Percentiles rank a stretch among this genome's conserved stretches.
phyloP scores from a whole-genome alignment of 2,329 filamentous ascomycete species.

The Penicillium hordei region DNA sequence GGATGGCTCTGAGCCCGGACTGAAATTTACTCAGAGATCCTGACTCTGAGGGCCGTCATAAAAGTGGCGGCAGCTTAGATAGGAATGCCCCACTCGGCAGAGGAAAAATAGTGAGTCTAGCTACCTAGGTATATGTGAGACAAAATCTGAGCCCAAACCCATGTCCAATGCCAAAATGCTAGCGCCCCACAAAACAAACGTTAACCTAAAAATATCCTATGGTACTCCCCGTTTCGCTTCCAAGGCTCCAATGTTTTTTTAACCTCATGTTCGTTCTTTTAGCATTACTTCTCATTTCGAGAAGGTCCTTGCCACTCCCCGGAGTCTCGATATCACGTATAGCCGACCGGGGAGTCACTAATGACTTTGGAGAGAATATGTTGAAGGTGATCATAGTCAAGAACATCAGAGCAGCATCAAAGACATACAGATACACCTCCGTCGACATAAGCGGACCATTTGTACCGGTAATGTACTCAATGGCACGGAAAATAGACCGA shows the following conservation, averaged over 20 bases:
- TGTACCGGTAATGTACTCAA: slow-evolving; percentile 29
- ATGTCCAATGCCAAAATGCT: background rate
- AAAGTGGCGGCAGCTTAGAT: no score
- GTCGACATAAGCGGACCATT: slow-evolving; percentile 25
- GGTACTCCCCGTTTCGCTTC: background rate
- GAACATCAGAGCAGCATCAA: slow-evolving; percentile 31
- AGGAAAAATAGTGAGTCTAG: no score
- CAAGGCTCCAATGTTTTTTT: background rate
- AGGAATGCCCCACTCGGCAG: no score
- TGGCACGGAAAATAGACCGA: slow-evolving; percentile 30
- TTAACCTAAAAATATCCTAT: background rate
- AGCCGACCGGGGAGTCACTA: background rate
- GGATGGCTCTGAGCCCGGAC: no score
- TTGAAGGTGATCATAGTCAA: background rate
- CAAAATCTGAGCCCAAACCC: background rate
- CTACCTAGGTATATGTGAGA: background rate
- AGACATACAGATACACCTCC: slow-evolving; percentile 31
- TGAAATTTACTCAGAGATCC: no score
- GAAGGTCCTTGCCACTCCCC: background rate
- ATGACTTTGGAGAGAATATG: background rate
- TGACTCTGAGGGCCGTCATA: no score
- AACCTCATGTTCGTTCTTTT: background rate
- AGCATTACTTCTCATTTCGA: background rate
- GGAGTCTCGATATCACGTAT: background rate
- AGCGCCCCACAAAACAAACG: background rate